A percentile compares a stretch with the other conserved stretches of the same genome.
Evolutionary conservation across 176 grass and related monocot species (phyloP).

Genomic region (Hyparrhenia diplandra): DNA sequence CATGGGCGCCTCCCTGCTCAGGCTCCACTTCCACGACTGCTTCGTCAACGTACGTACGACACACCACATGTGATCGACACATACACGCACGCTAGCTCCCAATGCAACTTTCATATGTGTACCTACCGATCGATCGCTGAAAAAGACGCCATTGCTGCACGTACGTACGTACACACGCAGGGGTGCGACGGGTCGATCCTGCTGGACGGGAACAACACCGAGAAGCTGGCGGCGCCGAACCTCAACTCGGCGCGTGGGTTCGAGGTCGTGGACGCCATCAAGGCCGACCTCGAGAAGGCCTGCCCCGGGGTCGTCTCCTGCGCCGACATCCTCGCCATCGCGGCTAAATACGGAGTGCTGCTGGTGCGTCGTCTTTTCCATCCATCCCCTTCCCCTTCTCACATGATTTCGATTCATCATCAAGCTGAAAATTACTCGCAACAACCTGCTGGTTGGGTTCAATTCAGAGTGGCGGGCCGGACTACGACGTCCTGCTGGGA

Average conservation of each 20-base stretch:
- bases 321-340: constrained; percentile 59
- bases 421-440: neutral
- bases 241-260: constrained; percentile 66
- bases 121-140: neutral
- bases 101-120: too few species aligned
- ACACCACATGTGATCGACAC: too few species aligned
- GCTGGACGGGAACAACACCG: constrained; percentile 55
- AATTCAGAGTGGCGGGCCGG: constrained; percentile 55
- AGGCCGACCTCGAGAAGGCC: constrained; percentile 57
- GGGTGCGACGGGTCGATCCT: constrained; percentile 82
- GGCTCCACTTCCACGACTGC: constrained; percentile 94
- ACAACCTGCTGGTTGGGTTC: too few species aligned
- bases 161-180: constrained; percentile 26
- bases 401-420: neutral
- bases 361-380: too few species aligned
- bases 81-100: neutral
- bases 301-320: constrained; percentile 68
- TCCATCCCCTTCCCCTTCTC: neutral
- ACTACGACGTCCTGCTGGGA: constrained; percentile 49
- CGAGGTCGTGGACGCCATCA: constrained; percentile 70
- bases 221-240: constrained; percentile 67
- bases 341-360: constrained; percentile 55
- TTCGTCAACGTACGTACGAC: constrained; percentile 57
- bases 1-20: constrained; percentile 73
- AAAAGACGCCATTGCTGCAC: neutral